These are phyloP conservation scores for Rhodotorula sp. DNA, from an alignment of 1,284 basidiomycete genomes.

Conservation along the genomic window DNA sequence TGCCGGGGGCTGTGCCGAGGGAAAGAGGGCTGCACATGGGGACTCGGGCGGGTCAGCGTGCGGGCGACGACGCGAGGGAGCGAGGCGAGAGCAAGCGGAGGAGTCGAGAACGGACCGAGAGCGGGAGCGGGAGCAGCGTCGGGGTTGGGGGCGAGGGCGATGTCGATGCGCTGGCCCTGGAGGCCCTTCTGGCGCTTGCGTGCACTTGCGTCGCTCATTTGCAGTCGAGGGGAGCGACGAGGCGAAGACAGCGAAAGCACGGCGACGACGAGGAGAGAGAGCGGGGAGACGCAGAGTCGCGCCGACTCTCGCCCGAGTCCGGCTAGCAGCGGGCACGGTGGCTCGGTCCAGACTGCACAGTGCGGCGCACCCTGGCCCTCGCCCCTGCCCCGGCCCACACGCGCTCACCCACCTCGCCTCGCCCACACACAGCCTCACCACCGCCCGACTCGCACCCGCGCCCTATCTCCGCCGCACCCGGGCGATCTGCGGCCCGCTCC, in stretches of 20 bases:
- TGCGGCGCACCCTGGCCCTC: too few relatives aligned
- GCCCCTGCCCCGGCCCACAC: too few relatives aligned
- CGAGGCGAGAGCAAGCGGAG: neutral
- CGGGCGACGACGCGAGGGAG: neutral
- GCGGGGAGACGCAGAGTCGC: too few relatives aligned
- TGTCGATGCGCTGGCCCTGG: constrained; percentile 24
- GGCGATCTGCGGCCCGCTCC: too few relatives aligned
- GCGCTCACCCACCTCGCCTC: too few relatives aligned
- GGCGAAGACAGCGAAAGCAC: neutral
- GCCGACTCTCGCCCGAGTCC: too few relatives aligned
- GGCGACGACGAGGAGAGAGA: too few relatives aligned
- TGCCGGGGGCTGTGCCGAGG: constrained; percentile 27
- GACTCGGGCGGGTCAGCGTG: neutral
- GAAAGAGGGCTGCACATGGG: constrained; percentile 22
- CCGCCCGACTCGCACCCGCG: too few relatives aligned
- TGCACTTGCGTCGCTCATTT: constrained; percentile 19
- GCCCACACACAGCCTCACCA: too few relatives aligned
- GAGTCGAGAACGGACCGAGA: constrained; percentile 22
- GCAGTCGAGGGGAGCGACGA: neutral
- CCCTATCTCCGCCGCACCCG: too few relatives aligned
- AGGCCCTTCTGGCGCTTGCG: constrained; percentile 30
- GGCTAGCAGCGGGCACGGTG: too few relatives aligned
- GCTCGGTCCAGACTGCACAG: too few relatives aligned
- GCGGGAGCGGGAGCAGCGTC: constrained; percentile 8
- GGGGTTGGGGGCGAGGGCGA: neutral